phyloP scores from a whole-genome alignment of 805 yeast species.

The Lachancea nothofagi region DNA sequence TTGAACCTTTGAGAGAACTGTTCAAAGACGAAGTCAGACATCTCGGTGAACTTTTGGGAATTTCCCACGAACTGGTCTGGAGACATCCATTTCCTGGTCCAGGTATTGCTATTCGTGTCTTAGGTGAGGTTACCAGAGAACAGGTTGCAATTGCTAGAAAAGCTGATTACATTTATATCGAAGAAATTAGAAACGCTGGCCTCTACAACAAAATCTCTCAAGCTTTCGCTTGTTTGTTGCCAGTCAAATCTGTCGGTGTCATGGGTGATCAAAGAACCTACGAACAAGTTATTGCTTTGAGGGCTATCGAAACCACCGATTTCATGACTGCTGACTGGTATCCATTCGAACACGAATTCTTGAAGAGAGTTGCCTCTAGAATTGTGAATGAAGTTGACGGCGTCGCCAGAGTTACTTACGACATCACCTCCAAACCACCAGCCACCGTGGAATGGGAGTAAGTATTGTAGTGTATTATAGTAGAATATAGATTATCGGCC shows the following conservation, averaged over 20 bases:
- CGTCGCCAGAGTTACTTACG: conserved; percentile 98
- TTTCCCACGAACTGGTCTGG: conserved; percentile 96
- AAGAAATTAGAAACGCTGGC: conserved; percentile 91
- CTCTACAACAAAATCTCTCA: conserved; percentile 89
- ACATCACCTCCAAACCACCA: conserved; percentile 98
- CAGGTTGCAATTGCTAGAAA: conserved; percentile 96
- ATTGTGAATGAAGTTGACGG: conserved; percentile 98
- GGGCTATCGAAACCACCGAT: conserved; percentile 96
- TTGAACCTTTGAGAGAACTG: conserved; percentile 97
- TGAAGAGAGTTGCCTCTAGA: conserved; percentile 89
- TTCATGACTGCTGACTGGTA: conserved; percentile 99
- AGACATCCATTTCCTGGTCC: conserved; percentile 99
- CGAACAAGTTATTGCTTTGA: conserved; percentile 97
- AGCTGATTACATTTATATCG: conserved; percentile 93
- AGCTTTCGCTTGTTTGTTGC: conserved; percentile 95
- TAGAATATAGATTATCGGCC: neutral
- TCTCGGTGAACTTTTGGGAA: conserved; percentile 89
- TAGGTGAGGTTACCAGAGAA: conserved; percentile 90
- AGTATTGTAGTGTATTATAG: conserved; percentile 9
- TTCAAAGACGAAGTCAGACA: conserved; percentile 99
- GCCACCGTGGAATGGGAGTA: conserved; percentile 99
- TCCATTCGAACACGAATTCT: conserved; percentile 84
- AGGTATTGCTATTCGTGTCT: conserved; percentile 96
- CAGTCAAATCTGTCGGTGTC: conserved; percentile 98
- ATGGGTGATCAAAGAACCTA: conserved; percentile 99